Percentiles rank a stretch among this genome's conserved stretches.
Conservation (phyloP, 2,329 filamentous ascomycete species). For the Exophiala spinifera region DNA sequence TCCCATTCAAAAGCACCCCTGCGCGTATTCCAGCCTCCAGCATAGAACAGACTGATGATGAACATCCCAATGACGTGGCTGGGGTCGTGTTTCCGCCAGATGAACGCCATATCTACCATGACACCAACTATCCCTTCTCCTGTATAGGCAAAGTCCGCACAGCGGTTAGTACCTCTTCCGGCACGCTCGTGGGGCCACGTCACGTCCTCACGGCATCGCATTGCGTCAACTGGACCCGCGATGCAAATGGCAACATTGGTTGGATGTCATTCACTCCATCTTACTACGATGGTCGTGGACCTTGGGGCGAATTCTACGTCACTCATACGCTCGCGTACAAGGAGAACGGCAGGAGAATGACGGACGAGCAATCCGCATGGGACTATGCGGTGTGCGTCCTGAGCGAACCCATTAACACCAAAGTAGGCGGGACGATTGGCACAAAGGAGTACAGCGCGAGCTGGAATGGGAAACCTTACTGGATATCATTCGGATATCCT, state of each 20-base stretch:
- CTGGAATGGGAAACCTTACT: not conserved
- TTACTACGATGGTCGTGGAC: not conserved
- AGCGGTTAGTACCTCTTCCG: not conserved
- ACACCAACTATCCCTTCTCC: not conserved
- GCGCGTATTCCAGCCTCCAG: too few species aligned
- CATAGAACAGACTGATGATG: too few species aligned
- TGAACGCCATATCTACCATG: not conserved
- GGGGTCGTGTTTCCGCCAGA: not conserved
- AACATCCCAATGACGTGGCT: too few species aligned
- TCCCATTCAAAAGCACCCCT: too few species aligned
- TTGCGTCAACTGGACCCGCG: not conserved
- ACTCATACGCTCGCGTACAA: too few species aligned
- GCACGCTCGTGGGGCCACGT: not conserved
- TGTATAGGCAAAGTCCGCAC: not conserved
- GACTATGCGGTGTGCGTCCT: not conserved
- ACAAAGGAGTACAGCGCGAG: not conserved
- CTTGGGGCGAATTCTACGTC: too few species aligned
- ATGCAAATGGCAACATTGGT: not conserved
- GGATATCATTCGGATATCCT: not conserved
- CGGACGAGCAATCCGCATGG: not conserved
- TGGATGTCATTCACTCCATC: not conserved
- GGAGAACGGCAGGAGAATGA: too few species aligned
- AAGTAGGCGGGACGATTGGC: not conserved
- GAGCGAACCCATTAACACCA: not conserved
- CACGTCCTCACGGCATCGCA: not conserved